phyloP scores from a whole-genome alignment of 768 basidiomycete species.

The Leccinum longicurvipes region DNA sequence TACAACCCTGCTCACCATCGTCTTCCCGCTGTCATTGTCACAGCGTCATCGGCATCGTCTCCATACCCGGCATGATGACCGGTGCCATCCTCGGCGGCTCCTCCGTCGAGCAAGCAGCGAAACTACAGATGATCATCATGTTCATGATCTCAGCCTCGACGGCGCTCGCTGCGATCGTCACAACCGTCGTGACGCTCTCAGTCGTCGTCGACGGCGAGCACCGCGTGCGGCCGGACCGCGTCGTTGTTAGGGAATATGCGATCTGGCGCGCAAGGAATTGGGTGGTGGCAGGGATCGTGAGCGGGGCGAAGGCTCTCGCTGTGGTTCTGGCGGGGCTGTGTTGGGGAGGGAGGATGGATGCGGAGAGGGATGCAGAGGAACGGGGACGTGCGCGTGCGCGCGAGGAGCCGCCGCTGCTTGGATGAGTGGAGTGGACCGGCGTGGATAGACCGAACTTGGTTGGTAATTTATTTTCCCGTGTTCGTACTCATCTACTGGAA shows the following conservation, averaged over 20 bases:
- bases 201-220: conserved; percentile 69
- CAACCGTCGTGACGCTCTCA: conserved; percentile 55
- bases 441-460: background rate
- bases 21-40: too few relatives aligned
- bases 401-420: conserved; percentile 10
- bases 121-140: conserved; percentile 90
- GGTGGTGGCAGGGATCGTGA: conserved; percentile 21
- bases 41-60: conserved; percentile 71
- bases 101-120: conserved; percentile 80
- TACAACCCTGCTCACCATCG: background rate
- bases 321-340: conserved; percentile 2
- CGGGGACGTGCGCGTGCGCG: background rate
- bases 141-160: conserved; percentile 87
- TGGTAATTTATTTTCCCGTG: conserved; percentile 5
- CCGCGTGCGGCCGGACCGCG: conserved; percentile 60
- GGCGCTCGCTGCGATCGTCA: conserved; percentile 63
- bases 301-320: background rate
- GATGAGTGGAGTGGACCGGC: conserved; percentile 2
- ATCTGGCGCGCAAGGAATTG: conserved; percentile 36
- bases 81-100: conserved; percentile 87
- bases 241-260: conserved; percentile 37
- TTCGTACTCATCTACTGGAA: background rate
- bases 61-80: conserved; percentile 91
- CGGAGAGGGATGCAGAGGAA: background rate
- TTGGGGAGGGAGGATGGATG: conserved; percentile 3